Base-by-base conservation (phyloP, 768 basidiomycete genomes). In the Hemileccinum impolitum region DNA sequence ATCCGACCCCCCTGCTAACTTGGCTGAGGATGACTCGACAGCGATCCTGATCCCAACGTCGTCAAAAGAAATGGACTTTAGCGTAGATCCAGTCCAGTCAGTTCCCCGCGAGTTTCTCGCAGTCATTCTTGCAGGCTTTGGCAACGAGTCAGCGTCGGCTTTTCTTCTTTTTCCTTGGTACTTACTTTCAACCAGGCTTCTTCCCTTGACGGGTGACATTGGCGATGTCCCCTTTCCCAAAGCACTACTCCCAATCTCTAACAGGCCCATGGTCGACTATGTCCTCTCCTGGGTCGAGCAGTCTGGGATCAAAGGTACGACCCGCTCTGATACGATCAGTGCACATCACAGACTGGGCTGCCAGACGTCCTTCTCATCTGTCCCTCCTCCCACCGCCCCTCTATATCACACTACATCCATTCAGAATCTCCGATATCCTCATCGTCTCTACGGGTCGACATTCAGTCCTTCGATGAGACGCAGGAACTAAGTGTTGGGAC, bases 281-380 rank as follows among this genome's bases (percentile, higher is more conserved):
- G 77, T 81, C 8, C 74, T 97, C 23, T 74, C 80, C 8, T 97
- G 94, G 94, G 68, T 97, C 25, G 89, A 95, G 57, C 79, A 87
- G 36, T 84, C 91, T 11, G 90, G 91, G 18, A 82, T 96, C 31
- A 81, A 79, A 74, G 91, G 94, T 87, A 46, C 38, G 73, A 39
- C 32, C 14, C 10, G 3, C 30, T 28, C 35, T 44, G 15, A 54
- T 46, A 30, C 17, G n/a, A 26, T 48, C 45, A 15, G 32, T 34
- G 35, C 28, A 50, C 39, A 53, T 44, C 51, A 44, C 40, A 53
- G 40, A 43, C 48, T 36, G 38, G 30, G 40, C 41, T 48, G 34
- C 44, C 39, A 95, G 94, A 95, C 64, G 85, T 94, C 23, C 77
- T 95, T 14, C 73, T 96, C 36, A 84, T 96, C 53, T 93, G 90